Evolutionary conservation across 192 early-diverging fungal genomes (phyloP), one percentile per base, ranked within the genome.

Genomic region (Podila horticola): DNA sequence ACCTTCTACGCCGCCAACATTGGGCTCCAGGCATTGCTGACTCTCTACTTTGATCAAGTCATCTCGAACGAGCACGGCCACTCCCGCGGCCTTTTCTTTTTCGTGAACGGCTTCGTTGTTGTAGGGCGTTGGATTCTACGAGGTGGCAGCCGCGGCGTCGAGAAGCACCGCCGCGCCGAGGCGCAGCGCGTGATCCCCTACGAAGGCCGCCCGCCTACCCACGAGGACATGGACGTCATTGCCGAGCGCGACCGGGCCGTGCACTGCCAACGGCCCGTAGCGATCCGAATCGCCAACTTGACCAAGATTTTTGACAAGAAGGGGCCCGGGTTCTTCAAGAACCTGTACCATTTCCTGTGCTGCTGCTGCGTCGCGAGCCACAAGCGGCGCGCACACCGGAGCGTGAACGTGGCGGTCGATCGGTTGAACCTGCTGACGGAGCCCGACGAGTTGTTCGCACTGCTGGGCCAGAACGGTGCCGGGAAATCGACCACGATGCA

Each of bases 401-500:
- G 69, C n/a, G 74, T 82, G 30, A 87, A 87, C 64, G 59, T 68
- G 28, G 89, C 89, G 1, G 88, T 89, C 3, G 84, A 86, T 48
- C 74, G 76, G 15, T 41, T 90, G 57, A 76, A 82, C 34, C 15
- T 90, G 48, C 67, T 83, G 9, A 74, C 88, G 1, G 79, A 86
- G 59, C 81, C 86, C 19, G 81, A 85, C 52, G 84, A 87, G 60
- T 66, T 89, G 30, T 85, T 89, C 52, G 92, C 91, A 20, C 83
- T 94, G 20, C 69, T 92, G 30, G 92, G 93, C 22, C 92, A 93
- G 79, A 93, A 93, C 82, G 92, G 93, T 66, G 92, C 92, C 30
- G 93, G 94, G 8, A 94, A 94, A 74, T 89, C 88, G 22, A 95
- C 93, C 8, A 88, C 93, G 6, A 93, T 95, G 69, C 84, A 88